Evolutionary conservation across 306 rosid species (phyloP), one percentile per base, ranked within the genome.

Genomic region (Rubus parviflorus): DNA sequence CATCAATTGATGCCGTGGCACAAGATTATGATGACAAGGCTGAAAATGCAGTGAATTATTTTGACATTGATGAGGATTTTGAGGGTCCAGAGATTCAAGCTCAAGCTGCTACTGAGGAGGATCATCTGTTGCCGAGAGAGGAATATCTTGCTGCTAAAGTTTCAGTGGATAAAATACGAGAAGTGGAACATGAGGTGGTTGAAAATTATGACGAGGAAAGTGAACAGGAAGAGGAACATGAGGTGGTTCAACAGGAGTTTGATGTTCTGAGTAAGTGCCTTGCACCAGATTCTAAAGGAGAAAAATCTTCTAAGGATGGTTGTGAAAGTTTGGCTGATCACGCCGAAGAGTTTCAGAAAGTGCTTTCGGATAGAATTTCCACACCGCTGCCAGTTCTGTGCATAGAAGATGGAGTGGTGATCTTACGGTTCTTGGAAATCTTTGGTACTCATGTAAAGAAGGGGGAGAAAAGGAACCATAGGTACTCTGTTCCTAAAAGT

Each of bases 201-300:
- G 98, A 94, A 78, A 77, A 94, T 80, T 94, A 94, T 73, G 96
- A 94, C 14, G 97, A 86, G 80, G 93, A 93, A 74, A 82, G 89
- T 88, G 93, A 89, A 37, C 79, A 81, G 58, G 95, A 42, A 42
- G 37, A 19, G 37, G 25, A 89, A 69, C 73, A 82, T 88, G 88
- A 85, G 64, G 86, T 66, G 84, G 54, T 71, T 37, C 43, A n/a
- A 8, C 61, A 56, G 0, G 30, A 56, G n/a, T n/a, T n/a, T n/a
- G n/a, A n/a, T n/a, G n/a, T n/a, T n/a, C n/a, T n/a, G n/a, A n/a
- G n/a, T n/a, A n/a, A n/a, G n/a, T n/a, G n/a, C n/a, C n/a, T n/a
- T n/a, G n/a, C n/a, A n/a, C n/a, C n/a, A n/a, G n/a, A n/a, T n/a
- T n/a, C n/a, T n/a, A n/a, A n/a, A n/a, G n/a, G n/a, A n/a, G n/a